Evolutionary conservation across 345 rosid species (phyloP).

Genomic region (Acer saccharum): DNA sequence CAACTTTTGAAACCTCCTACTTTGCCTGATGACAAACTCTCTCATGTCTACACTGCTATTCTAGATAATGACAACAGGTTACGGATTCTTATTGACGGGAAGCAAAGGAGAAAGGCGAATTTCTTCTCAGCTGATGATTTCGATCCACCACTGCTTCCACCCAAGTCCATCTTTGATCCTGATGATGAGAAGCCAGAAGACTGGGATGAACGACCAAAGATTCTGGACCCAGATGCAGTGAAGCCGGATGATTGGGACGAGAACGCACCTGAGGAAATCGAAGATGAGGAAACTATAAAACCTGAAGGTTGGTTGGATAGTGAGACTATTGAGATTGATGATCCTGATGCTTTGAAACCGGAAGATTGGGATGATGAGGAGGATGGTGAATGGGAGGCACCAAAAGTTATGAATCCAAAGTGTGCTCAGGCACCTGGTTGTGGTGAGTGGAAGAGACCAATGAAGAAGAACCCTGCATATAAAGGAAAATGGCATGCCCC

Average conservation of each 20-base stretch:
- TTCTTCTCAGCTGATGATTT: slow-evolving; percentile 52
- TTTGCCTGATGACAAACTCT: slow-evolving; percentile 49
- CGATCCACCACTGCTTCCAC: slow-evolving; percentile 54
- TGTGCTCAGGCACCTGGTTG: slow-evolving; percentile 59
- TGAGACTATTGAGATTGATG: slow-evolving; percentile 58
- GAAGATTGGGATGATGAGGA: slow-evolving; percentile 71
- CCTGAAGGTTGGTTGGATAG: slow-evolving; percentile 69
- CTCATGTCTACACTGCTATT: slow-evolving; percentile 62
- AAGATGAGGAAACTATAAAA: slow-evolving; percentile 51
- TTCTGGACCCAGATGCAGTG: slow-evolving; percentile 45
- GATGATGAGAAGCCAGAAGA: slow-evolving; percentile 58
- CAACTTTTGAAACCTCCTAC: slow-evolving; percentile 54
- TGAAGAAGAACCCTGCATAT: slow-evolving; percentile 49
- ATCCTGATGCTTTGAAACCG: slow-evolving; percentile 56
- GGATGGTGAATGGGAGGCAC: slow-evolving; percentile 65
- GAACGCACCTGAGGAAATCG: slow-evolving; percentile 49
- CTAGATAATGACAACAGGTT: slow-evolving; percentile 44
- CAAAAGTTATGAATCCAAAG: slow-evolving; percentile 46
- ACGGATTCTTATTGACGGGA: slow-evolving; percentile 50
- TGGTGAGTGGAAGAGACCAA: slow-evolving; percentile 62
- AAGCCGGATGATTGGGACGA: slow-evolving; percentile 72
- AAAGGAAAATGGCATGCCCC: slow-evolving; percentile 63
- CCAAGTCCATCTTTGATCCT: slow-evolving; percentile 48
- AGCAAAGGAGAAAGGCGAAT: slow-evolving; percentile 47
- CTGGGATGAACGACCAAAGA: slow-evolving; percentile 55